Evolutionary conservation across 805 yeast genomes (phyloP).

Genomic region (Ogataea neopini): DNA sequence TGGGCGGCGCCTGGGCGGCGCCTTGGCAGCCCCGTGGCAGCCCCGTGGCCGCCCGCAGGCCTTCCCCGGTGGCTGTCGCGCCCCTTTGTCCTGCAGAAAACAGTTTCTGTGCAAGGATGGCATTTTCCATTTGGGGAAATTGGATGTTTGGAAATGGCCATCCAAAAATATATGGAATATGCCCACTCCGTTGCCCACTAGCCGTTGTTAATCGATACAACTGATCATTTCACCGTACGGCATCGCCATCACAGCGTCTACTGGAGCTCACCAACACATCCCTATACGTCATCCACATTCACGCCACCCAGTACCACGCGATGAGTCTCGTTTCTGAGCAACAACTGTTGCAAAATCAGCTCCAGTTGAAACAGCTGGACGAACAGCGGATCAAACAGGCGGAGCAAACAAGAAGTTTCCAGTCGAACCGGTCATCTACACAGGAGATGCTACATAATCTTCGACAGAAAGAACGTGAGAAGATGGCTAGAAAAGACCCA

Average conservation of each 20-base stretch:
- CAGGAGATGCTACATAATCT: conserved; percentile 30
- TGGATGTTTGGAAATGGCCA: conserved; percentile 2
- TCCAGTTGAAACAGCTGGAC: conserved; percentile 47
- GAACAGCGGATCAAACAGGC: conserved; percentile 44
- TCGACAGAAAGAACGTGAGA: conserved; percentile 23
- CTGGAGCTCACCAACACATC: no score
- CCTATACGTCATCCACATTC: no score
- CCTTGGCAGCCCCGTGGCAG: no score
- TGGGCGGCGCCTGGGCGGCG: no score
- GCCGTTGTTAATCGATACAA: no score
- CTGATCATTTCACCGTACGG: no score
- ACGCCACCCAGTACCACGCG: not conserved
- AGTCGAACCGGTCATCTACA: conserved; percentile 31
- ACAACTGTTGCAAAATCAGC: conserved; percentile 47
- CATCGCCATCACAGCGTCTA: no score
- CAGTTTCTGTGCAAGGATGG: conserved; percentile 3
- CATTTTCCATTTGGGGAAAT: conserved; percentile 2
- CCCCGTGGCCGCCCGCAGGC: not conserved
- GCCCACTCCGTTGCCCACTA: no score
- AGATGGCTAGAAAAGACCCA: conserved; percentile 38
- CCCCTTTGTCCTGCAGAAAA: conserved; percentile 1
- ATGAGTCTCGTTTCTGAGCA: conserved; percentile 42
- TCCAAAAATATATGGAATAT: conserved; percentile 2
- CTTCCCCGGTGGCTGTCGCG: no score
- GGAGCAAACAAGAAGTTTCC: conserved; percentile 45